A percentile compares a stretch with the other conserved stretches of the same genome.
phyloP scores from a whole-genome alignment of 352 stramenopile genomes.

The Phytophthora aleatoria region DNA sequence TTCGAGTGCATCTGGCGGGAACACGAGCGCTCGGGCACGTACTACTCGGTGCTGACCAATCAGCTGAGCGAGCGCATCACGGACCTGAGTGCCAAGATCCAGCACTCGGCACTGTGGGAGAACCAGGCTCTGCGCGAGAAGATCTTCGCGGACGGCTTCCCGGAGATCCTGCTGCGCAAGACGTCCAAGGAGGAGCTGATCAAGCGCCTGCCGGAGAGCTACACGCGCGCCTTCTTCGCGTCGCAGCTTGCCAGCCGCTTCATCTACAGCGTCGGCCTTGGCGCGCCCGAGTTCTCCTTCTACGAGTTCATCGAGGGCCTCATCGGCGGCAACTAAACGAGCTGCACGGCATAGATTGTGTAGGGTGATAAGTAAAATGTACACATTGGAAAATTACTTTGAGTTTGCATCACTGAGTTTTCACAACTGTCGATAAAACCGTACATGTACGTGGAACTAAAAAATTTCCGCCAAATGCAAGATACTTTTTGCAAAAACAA shows the following conservation, averaged over 20 bases:
- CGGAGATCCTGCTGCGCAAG: slow-evolving; percentile 61
- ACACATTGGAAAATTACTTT: slow-evolving; percentile 19
- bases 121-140: slow-evolving; percentile 70
- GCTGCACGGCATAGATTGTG: slow-evolving; percentile 20
- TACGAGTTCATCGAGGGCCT: slow-evolving; percentile 86
- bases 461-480: too few species aligned
- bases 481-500: too few species aligned
- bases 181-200: slow-evolving; percentile 69
- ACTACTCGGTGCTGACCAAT: slow-evolving; percentile 80
- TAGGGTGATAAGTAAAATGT: slow-evolving; percentile 28
- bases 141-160: slow-evolving; percentile 82
- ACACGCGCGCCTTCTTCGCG: slow-evolving; percentile 81
- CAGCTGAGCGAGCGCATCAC: slow-evolving; percentile 82
- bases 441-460: too few species aligned
- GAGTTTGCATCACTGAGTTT: too few species aligned
- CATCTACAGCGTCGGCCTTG: slow-evolving; percentile 77
- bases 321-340: slow-evolving; percentile 37
- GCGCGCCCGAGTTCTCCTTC: slow-evolving; percentile 82
- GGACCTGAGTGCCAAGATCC: slow-evolving; percentile 81
- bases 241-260: slow-evolving; percentile 84
- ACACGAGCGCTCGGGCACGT: slow-evolving; percentile 68
- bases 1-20: slow-evolving; percentile 88
- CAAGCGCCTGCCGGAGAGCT: slow-evolving; percentile 73
- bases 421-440: too few species aligned
- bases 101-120: slow-evolving; percentile 74